phyloP scores from a whole-genome alignment of 2,329 filamentous ascomycete genomes.

The Catunica adiposa region DNA sequence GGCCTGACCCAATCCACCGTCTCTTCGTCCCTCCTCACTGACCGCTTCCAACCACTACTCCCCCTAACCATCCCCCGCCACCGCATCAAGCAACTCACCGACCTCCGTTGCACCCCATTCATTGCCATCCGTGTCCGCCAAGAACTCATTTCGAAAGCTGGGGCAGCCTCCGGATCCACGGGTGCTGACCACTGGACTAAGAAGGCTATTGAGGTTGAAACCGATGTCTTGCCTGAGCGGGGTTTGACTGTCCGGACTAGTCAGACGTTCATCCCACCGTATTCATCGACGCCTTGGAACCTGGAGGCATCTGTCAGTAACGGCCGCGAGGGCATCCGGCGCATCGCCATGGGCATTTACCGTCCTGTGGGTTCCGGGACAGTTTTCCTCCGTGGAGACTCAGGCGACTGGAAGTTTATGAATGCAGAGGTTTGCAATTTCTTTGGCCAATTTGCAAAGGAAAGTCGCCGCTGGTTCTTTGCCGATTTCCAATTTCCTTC shows the following conservation, averaged over 20 bases:
- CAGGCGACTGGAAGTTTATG: conserved; percentile 24
- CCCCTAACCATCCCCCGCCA: conserved; percentile 23
- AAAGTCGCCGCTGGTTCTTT: conserved; percentile 20
- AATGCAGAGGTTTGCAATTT: conserved; percentile 21
- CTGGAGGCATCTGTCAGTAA: conserved; percentile 23
- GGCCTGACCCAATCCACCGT: conserved; percentile 19
- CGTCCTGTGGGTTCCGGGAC: conserved; percentile 22
- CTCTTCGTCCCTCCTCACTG: conserved; percentile 21
- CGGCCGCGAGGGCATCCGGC: conserved; percentile 17
- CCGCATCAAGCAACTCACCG: conserved; percentile 23
- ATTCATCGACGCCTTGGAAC: conserved; percentile 20
- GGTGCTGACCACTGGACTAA: conserved; percentile 13
- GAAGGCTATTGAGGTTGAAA: conserved; percentile 22
- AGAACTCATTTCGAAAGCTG: conserved; percentile 20
- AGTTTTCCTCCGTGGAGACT: conserved; percentile 26
- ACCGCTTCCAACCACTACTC: conserved; percentile 25
- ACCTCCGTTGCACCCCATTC: conserved; percentile 24
- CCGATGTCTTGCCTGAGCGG: conserved; percentile 25
- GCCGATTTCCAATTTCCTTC: conserved; percentile 18
- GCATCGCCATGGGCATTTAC: conserved; percentile 22
- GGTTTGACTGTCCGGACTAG: conserved; percentile 24
- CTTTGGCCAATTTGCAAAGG: conserved; percentile 21
- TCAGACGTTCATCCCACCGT: conserved; percentile 20
- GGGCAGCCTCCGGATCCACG: not conserved
- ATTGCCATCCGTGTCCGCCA: conserved; percentile 25